Evolutionary conservation across 2,329 filamentous ascomycete species (phyloP).

Genomic region (Nakataea oryzae): DNA sequence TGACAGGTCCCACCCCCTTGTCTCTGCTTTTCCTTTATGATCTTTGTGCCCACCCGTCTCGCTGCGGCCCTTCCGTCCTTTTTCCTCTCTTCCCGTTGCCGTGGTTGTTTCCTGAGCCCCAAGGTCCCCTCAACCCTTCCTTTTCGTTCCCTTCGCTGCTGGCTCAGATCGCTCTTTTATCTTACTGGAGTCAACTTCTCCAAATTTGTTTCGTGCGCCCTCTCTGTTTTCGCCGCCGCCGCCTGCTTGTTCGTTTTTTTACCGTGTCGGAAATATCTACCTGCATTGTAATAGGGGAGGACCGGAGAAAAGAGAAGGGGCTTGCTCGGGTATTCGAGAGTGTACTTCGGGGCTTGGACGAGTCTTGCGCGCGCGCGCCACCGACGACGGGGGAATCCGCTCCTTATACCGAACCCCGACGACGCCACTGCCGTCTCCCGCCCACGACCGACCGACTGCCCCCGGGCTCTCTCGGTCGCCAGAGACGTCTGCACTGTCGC

Average conservation of each 20-base stretch:
- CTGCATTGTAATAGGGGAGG: constrained; percentile 14
- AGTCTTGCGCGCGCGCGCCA: not conserved
- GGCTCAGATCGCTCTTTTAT: constrained; percentile 47
- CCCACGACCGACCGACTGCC: not conserved
- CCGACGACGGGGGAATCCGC: not conserved
- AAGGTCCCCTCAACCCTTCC: constrained; percentile 21
- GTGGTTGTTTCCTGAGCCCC: constrained; percentile 23
- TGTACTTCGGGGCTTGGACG: constrained; percentile 2
- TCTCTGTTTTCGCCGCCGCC: not conserved
- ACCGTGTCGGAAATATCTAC: not conserved
- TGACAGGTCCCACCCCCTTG: not conserved
- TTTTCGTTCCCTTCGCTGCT: constrained; percentile 41
- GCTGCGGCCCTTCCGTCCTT: constrained; percentile 9
- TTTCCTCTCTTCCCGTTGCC: constrained; percentile 19
- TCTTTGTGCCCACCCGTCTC: constrained; percentile 18
- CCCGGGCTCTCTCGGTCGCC: not conserved
- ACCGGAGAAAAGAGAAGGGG: constrained; percentile 9
- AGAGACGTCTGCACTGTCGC: constrained; percentile 27
- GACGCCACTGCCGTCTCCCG: not conserved
- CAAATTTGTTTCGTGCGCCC: constrained; percentile 13
- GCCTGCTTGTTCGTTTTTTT: not conserved
- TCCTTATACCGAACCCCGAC: not conserved
- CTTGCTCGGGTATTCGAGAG: constrained; percentile 1
- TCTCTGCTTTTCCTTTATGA: constrained; percentile 23
- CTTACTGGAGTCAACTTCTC: constrained; percentile 21